These are phyloP conservation scores for Austropuccinia psidii DNA, from an alignment of 1,284 basidiomycete species.

Conservation along the genomic window DNA sequence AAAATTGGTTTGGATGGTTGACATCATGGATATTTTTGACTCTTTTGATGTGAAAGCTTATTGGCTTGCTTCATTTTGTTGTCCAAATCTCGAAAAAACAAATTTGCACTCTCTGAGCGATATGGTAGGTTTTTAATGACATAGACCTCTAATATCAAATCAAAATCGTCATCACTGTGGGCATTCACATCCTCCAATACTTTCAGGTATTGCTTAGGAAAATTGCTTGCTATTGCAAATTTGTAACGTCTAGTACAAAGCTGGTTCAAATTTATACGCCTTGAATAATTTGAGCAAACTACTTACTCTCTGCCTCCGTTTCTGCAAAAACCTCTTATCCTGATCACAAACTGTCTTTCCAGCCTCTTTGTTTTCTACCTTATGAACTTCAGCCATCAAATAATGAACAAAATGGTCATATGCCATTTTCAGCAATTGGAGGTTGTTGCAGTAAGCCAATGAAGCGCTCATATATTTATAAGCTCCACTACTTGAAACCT, in stretches of 20 bases:
- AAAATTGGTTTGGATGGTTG: too few species aligned
- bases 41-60: not conserved
- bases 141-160: not conserved
- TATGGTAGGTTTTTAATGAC: conserved; percentile 10
- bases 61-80: not conserved
- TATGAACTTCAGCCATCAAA: not conserved
- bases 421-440: not conserved
- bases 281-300: not conserved
- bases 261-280: not conserved
- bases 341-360: too few species aligned
- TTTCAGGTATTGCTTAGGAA: not conserved
- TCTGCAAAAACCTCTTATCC: not conserved
- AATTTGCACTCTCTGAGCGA: not conserved
- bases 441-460: not conserved
- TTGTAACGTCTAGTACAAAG: not conserved
- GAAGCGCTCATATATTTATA: not conserved
- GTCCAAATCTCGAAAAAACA: conserved; percentile 10
- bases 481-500: not conserved
- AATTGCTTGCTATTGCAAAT: not conserved
- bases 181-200: not conserved
- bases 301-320: not conserved
- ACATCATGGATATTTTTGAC: not conserved
- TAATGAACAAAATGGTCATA: conserved; percentile 35
- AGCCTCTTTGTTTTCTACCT: not conserved
- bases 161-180: conserved; percentile 14